Evolutionary conservation across 2,329 filamentous ascomycete species (phyloP), one percentile per base, ranked within the genome.

Genomic region (Leptographium galeiforme): DNA sequence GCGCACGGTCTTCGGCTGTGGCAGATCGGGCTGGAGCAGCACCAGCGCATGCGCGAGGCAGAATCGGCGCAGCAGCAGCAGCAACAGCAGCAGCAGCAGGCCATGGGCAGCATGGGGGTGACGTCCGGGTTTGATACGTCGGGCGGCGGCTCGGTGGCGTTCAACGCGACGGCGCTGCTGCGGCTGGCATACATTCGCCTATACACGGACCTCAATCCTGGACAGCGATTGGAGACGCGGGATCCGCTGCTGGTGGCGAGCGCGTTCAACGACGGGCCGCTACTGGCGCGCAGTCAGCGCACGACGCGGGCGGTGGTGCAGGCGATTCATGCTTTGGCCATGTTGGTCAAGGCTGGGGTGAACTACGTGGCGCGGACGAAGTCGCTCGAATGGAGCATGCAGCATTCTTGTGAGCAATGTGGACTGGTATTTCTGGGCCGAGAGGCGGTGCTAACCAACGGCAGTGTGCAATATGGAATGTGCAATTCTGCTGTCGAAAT

Each of bases 281-380:
- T 77, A 32, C 72, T 84, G 12, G 71, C 77, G 19, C 73, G 83
- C 51, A 82, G 76, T 52, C 68, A 75, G 19, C 76, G 78, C 36
- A 72, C 85, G 30, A 80, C 78, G 38, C 71, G 81, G 47, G 83
- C 82, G 1, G 76, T 86, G 0, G 74, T 84, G 33, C 83, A 87
- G 60, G 79, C 81, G 1, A 78, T 83, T 33, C 83, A 86, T 61
- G 82, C 83, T 0, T 68, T 87, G 39, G 82, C 81, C 4, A 81
- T 85, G 70, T 69, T 83, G 30, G 78, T 84, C 55, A 83, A 82
- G 62, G 71, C 74, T 14, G 79, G 79, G 0, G 78, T 82, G 19
- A 80, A 79, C 59, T 82, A 80, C 58, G 77, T 82, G 48, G 78
- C 79, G 44, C 73, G 76, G 57, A 77, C 77, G 6, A 81, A 81